phyloP scores from a whole-genome alignment of 2,329 filamentous ascomycete genomes.

The Venturia effusa region DNA sequence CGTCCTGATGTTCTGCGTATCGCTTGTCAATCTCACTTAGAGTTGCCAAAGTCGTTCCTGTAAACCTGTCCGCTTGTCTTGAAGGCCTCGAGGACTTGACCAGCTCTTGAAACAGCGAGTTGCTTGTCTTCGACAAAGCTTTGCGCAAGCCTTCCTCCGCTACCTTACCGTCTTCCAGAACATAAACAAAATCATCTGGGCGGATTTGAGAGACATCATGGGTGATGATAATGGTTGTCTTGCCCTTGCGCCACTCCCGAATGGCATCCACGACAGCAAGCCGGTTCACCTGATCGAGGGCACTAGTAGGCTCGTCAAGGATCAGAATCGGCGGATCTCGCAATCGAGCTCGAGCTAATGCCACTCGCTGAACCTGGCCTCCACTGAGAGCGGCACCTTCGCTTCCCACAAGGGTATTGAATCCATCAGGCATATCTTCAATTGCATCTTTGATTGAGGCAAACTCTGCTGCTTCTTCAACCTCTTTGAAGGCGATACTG shows the following conservation, averaged over 20 bases:
- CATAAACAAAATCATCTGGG: conserved; percentile 64
- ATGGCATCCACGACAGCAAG: conserved; percentile 62
- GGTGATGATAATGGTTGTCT: conserved; percentile 88
- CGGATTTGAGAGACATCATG: conserved; percentile 74
- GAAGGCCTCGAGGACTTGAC: conserved; percentile 2
- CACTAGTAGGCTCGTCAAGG: conserved; percentile 80
- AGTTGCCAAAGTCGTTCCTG: neutral
- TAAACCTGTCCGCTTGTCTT: conserved; percentile 6
- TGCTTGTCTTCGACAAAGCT: conserved; percentile 37
- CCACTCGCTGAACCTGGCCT: conserved; percentile 73
- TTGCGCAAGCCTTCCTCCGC: conserved; percentile 57
- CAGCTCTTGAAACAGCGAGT: conserved; percentile 35
- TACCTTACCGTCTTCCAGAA: conserved; percentile 60
- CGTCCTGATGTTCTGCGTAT: neutral
- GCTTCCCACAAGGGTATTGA: conserved; percentile 60
- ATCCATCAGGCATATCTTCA: conserved; percentile 52
- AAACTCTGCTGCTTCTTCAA: conserved; percentile 49
- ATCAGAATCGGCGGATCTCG: conserved; percentile 72
- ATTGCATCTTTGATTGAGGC: conserved; percentile 62
- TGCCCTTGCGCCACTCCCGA: conserved; percentile 62
- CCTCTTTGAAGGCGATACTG: conserved; percentile 31
- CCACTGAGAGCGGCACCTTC: conserved; percentile 68
- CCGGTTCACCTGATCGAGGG: conserved; percentile 65
- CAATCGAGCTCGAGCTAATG: conserved; percentile 66
- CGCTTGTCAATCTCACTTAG: neutral